Evolutionary conservation across 441 rosid species (phyloP).

Genomic region (Populus hybrid): DNA sequence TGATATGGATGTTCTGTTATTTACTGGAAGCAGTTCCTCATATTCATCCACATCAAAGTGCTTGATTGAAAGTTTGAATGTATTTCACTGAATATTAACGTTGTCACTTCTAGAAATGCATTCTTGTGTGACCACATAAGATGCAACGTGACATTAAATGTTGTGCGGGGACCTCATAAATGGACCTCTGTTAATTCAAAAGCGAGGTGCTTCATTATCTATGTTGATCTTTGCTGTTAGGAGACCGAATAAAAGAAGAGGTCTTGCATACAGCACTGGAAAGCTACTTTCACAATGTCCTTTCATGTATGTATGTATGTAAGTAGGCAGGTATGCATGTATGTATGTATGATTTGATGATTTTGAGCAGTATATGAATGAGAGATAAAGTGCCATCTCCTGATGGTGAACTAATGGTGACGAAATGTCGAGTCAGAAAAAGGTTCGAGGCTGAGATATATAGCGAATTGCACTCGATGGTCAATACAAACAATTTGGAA

Average conservation of each 20-base stretch:
- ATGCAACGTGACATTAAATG: neutral
- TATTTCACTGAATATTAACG: neutral
- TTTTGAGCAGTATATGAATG: neutral
- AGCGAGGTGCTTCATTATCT: neutral
- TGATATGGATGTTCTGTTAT: neutral
- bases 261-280: neutral
- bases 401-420: neutral
- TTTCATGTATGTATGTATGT: neutral
- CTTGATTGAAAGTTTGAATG: neutral
- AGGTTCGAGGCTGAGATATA: neutral
- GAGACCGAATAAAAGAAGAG: neutral
- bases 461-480: slow-evolving; percentile 21
- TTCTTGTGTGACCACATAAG: neutral
- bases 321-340: too few species aligned
- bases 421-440: slow-evolving; percentile 12
- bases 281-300: neutral
- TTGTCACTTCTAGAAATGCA: neutral
- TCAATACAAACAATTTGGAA: slow-evolving; percentile 28
- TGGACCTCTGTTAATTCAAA: neutral
- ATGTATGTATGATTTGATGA: too few species aligned
- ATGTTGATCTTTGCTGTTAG: neutral
- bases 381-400: neutral
- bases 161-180: slow-evolving; percentile 1
- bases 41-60: too few species aligned
- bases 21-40: too few species aligned